Conservation (phyloP, 2,329 filamentous ascomycete genomes). For the Pseudogymnoascus destructans region DNA sequence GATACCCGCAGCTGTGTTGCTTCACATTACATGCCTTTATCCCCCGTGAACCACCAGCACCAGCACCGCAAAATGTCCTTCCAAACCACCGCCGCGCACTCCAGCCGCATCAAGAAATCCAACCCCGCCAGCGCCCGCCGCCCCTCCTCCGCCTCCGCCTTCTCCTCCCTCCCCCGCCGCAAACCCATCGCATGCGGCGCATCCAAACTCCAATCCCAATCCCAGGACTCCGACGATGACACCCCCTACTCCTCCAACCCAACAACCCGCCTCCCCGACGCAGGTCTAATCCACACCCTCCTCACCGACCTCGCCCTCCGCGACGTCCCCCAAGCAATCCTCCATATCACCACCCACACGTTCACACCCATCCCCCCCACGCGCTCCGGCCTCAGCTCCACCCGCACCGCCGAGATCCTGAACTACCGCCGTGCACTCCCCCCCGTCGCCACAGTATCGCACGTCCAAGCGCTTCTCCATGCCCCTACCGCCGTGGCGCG, state of each 20-base stretch:
- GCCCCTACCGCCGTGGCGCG: constrained; percentile 54
- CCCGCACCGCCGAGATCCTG: constrained; percentile 48
- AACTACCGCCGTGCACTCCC: constrained; percentile 47
- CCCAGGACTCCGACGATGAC: constrained; percentile 9
- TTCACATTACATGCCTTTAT: neutral
- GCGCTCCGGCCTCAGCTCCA: constrained; percentile 48
- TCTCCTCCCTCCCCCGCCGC: constrained; percentile 21
- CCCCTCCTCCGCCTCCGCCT: constrained; percentile 20
- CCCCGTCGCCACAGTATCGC: constrained; percentile 50
- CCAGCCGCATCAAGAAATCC: constrained; percentile 24
- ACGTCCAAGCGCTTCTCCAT: constrained; percentile 49
- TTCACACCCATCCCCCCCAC: constrained; percentile 49
- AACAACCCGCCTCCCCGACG: constrained; percentile 41
- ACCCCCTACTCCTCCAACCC: neutral
- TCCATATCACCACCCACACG: constrained; percentile 46
- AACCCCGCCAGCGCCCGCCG: constrained; percentile 20
- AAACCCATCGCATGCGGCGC: constrained; percentile 18
- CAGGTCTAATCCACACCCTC: constrained; percentile 42
- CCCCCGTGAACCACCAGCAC: neutral
- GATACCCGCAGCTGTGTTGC: neutral
- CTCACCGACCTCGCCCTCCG: constrained; percentile 42
- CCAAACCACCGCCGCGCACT: constrained; percentile 21
- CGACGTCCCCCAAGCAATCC: constrained; percentile 52
- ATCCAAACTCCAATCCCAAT: constrained; percentile 11
- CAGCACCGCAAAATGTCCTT: constrained; percentile 6